Evolutionary conservation across 805 yeast genomes (phyloP).

Genomic region (Cyberlindnera euphorbiae): DNA sequence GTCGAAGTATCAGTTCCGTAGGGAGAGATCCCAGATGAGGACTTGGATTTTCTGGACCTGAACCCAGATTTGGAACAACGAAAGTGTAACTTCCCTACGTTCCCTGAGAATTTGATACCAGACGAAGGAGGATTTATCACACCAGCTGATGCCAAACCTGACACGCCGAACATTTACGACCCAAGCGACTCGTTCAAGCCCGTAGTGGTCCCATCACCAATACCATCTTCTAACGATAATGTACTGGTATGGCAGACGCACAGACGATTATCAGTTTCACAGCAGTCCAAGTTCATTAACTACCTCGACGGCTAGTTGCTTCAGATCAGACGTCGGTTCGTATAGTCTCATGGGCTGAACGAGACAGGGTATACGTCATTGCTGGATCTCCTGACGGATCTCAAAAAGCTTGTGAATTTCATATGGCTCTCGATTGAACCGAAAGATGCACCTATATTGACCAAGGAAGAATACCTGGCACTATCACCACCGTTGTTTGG

Average conservation of each 20-base stretch:
- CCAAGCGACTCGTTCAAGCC: constrained; percentile 15
- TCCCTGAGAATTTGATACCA: neutral
- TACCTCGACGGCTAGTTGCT: constrained; percentile 53
- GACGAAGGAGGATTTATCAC: neutral
- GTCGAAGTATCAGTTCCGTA: constrained; percentile 15
- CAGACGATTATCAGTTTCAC: constrained; percentile 37
- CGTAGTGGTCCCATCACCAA: constrained; percentile 10
- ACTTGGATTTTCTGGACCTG: constrained; percentile 22
- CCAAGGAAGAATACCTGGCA: constrained; percentile 7
- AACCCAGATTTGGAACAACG: constrained; percentile 20
- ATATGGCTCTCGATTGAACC: constrained; percentile 57
- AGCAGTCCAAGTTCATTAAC: constrained; percentile 50
- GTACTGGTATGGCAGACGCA: constrained; percentile 2
- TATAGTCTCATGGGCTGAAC: constrained; percentile 36
- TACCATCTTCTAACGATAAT: neutral
- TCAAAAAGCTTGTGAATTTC: constrained; percentile 46
- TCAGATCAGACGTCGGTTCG: constrained; percentile 50
- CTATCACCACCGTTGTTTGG: constrained; percentile 39
- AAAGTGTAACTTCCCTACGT: neutral
- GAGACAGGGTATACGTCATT: constrained; percentile 27
- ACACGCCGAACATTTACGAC: constrained; percentile 8
- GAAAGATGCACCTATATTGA: constrained; percentile 20
- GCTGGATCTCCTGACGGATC: constrained; percentile 37
- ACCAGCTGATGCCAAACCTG: neutral
- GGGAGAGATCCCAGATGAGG: constrained; percentile 11